Percentiles rank a stretch among this genome's conserved stretches.
phyloP scores from a whole-genome alignment of 495 filamentous ascomycete species.

The Acidomyces sp. region DNA sequence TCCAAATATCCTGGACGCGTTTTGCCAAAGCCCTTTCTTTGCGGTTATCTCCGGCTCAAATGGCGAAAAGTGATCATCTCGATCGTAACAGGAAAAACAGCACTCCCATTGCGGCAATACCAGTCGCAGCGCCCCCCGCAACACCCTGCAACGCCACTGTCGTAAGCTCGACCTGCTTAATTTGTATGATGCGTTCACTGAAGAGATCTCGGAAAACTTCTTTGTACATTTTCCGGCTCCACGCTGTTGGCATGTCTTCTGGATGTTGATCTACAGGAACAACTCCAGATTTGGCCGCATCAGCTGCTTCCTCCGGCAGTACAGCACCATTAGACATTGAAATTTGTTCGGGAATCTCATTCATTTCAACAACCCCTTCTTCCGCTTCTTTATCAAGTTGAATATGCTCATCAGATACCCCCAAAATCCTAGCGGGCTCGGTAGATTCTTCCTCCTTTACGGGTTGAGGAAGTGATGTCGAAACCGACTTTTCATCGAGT shows the following conservation, averaged over 20 bases:
- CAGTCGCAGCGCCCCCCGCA: slow-evolving; percentile 61
- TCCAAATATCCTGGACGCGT: too few species aligned
- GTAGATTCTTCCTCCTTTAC: slow-evolving; percentile 17
- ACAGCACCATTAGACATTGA: slow-evolving; percentile 3
- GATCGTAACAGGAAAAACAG: slow-evolving; percentile 46
- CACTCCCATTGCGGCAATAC: slow-evolving; percentile 48
- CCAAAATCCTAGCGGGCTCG: background rate
- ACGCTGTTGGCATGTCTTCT: background rate
- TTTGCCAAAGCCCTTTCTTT: too few species aligned
- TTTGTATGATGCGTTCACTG: slow-evolving; percentile 53
- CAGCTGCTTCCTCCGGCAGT: slow-evolving; percentile 11
- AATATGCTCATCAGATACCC: background rate
- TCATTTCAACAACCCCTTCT: slow-evolving; percentile 8
- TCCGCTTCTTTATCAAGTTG: background rate
- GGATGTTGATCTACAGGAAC: background rate
- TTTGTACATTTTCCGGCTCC: slow-evolving; percentile 1
- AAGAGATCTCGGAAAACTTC: slow-evolving; percentile 39
- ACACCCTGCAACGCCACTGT: slow-evolving; percentile 56
- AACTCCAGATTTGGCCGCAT: slow-evolving; percentile 1
- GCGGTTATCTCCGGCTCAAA: too few species aligned
- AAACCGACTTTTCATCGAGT: slow-evolving; percentile 51
- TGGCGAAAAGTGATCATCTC: too few species aligned
- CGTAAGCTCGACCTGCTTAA: slow-evolving; percentile 65
- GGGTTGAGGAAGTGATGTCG: slow-evolving; percentile 13
- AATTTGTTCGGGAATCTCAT: slow-evolving; percentile 1